Evolutionary conservation across 805 yeast genomes (phyloP).

Genomic region (Teunomyces cretensis): DNA sequence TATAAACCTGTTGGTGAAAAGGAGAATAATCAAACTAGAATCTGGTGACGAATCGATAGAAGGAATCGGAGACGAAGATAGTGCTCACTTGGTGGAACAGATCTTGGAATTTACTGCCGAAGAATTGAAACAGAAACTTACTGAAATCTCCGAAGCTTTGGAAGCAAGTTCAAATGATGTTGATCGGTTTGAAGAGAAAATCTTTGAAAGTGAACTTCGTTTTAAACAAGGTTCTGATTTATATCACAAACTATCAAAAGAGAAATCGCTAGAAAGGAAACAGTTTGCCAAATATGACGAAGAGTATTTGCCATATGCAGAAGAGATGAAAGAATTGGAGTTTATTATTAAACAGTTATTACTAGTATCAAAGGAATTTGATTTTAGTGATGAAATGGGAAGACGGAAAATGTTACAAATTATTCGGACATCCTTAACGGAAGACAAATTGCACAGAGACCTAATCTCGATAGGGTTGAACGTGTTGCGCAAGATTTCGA

Average conservation of each 20-base stretch:
- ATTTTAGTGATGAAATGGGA: conserved; percentile 88
- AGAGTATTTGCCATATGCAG: conserved; percentile 28
- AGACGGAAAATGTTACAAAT: conserved; percentile 68
- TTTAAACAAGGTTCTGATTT: conserved; percentile 11
- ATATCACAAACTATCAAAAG: conserved; percentile 9
- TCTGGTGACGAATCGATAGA: conserved; percentile 18
- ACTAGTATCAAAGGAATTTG: conserved; percentile 65
- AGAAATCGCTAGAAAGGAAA: conserved; percentile 7
- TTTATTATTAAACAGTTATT: conserved; percentile 76
- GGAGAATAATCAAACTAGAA: conserved; percentile 14
- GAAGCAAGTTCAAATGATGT: conserved; percentile 7
- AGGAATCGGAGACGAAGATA: conserved; percentile 15
- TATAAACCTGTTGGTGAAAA: conserved; percentile 11
- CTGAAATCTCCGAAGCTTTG: conserved; percentile 9
- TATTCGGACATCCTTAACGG: conserved; percentile 51
- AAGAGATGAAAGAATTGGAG: conserved; percentile 59
- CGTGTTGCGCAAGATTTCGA: conserved; percentile 68
- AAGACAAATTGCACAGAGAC: conserved; percentile 54
- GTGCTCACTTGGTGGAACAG: conserved; percentile 12
- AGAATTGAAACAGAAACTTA: conserved; percentile 11
- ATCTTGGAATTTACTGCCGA: conserved; percentile 9
- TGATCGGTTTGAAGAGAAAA: conserved; percentile 7
- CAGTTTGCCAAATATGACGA: conserved; percentile 17
- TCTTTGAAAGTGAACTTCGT: conserved; percentile 8
- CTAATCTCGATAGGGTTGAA: conserved; percentile 57